Conservation (phyloP, 148 eudicot genomes). For the Vaccinium corymbosum region DNA sequence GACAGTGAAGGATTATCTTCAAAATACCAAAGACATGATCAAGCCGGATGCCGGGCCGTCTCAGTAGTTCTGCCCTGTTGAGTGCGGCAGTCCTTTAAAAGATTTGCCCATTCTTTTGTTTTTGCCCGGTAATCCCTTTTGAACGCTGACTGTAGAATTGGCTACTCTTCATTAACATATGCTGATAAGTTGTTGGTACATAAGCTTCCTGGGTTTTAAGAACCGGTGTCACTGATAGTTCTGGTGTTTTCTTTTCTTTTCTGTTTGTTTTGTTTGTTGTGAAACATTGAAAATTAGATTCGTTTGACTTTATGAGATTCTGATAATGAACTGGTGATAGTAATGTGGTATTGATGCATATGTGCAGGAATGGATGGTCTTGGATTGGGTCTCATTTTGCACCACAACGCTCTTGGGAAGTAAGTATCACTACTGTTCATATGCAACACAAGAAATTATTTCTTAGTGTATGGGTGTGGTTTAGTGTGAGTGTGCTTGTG, state of each 20-base stretch:
- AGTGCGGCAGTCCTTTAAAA: conserved; percentile 60
- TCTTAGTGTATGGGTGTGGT: background rate
- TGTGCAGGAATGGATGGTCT: conserved; percentile 87
- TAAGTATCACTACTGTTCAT: conserved; percentile 28
- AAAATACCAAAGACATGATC: conserved; percentile 54
- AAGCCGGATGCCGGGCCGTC: conserved; percentile 86
- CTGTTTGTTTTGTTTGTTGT: background rate
- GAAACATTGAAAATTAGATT: background rate
- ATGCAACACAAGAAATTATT: background rate
- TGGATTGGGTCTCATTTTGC: conserved; percentile 88
- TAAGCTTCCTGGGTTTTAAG: conserved; percentile 1
- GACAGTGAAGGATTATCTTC: conserved; percentile 82
- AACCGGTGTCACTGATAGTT: background rate
- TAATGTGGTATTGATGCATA: background rate
- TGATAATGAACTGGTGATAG: background rate
- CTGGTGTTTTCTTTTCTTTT: background rate
- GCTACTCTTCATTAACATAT: background rate
- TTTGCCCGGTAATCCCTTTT: conserved; percentile 70
- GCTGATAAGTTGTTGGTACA: background rate
- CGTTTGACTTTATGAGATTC: background rate
- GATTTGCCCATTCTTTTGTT: conserved; percentile 79
- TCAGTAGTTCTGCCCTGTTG: conserved; percentile 86
- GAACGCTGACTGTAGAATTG: background rate
- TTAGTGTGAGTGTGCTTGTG: background rate
- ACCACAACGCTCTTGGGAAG: conserved; percentile 83